Evolutionary conservation across 352 stramenopile species (phyloP).

Genomic region (Globisporangium nunn): DNA sequence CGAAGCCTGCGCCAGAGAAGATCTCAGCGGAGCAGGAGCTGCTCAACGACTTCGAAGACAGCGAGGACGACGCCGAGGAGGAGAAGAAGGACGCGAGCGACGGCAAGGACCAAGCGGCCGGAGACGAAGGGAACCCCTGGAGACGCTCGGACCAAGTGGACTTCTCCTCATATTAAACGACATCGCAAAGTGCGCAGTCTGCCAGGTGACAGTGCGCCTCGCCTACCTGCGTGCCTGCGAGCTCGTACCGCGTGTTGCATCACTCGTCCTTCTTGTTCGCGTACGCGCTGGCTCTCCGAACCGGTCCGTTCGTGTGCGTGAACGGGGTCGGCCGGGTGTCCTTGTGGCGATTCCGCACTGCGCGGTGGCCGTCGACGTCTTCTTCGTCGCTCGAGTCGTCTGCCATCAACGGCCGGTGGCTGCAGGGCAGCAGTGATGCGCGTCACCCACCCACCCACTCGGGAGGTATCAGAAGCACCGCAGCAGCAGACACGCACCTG

Average conservation of each 20-base stretch:
- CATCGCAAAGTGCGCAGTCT: neutral
- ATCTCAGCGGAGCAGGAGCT: conserved; percentile 73
- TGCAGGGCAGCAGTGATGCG: conserved; percentile 13
- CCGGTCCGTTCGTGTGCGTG: conserved; percentile 14
- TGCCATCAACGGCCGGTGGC: conserved; percentile 64
- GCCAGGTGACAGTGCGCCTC: neutral
- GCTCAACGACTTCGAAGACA: conserved; percentile 84
- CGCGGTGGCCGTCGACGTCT: conserved; percentile 26
- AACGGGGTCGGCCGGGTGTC: conserved; percentile 14
- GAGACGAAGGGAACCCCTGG: conserved; percentile 26
- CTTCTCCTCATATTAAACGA: conserved; percentile 53
- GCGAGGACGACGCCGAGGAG: conserved; percentile 44
- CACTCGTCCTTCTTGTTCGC: conserved; percentile 61
- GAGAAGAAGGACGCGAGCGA: conserved; percentile 10
- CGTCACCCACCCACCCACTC: neutral
- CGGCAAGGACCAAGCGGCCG: conserved; percentile 9
- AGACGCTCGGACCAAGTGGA: conserved; percentile 66
- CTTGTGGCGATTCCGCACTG: conserved; percentile 37
- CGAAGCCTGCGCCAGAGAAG: conserved; percentile 20
- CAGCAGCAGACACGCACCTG: conserved; percentile 25
- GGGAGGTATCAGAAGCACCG: too few relatives aligned
- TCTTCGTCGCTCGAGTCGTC: conserved; percentile 70
- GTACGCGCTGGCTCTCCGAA: conserved; percentile 19
- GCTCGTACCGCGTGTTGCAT: neutral
- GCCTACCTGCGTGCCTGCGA: neutral